phyloP scores from a whole-genome alignment of 2,329 filamentous ascomycete species.

The Curvularia lunata region DNA sequence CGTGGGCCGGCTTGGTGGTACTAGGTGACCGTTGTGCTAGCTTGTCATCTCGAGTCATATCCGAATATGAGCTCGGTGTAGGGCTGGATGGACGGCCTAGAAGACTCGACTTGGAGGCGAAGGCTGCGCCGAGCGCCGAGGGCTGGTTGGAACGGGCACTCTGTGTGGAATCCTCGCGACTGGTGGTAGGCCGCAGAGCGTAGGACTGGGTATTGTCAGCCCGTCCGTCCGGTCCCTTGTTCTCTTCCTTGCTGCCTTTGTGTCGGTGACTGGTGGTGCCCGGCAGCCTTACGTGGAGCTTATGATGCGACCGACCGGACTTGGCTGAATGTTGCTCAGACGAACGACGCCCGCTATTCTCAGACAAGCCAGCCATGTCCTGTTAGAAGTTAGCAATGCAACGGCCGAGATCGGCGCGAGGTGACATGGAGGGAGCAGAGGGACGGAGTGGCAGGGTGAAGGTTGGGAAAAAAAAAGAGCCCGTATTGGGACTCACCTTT shows the following conservation, averaged over 20 bases:
- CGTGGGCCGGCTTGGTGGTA: constrained; percentile 58
- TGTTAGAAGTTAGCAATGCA: constrained; percentile 25
- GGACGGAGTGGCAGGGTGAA: neutral
- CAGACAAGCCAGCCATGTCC: constrained; percentile 40
- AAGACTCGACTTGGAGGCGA: constrained; percentile 58
- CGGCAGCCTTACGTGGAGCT: constrained; percentile 65
- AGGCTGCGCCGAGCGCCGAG: constrained; percentile 55
- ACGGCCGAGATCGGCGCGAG: constrained; percentile 7
- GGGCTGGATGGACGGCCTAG: constrained; percentile 77
- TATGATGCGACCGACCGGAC: constrained; percentile 63
- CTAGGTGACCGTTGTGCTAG: constrained; percentile 61
- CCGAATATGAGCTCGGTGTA: constrained; percentile 75
- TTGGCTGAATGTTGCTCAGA: constrained; percentile 46
- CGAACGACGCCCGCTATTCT: constrained; percentile 44
- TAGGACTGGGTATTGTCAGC: constrained; percentile 54
- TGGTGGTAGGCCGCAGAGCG: constrained; percentile 72
- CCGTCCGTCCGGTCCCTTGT: constrained; percentile 41
- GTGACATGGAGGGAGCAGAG: neutral
- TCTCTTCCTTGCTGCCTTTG: constrained; percentile 69
- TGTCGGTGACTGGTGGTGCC: constrained; percentile 70
- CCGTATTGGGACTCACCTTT: constrained; percentile 61
- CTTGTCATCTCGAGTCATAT: constrained; percentile 55
- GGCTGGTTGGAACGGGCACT: constrained; percentile 54
- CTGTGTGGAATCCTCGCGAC: constrained; percentile 73
- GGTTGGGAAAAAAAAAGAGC: neutral